Percentiles rank a stretch among this genome's conserved stretches.
Evolutionary conservation across 1,284 basidiomycete species (phyloP).

Genomic region (Pseudozyma flocculosa): DNA sequence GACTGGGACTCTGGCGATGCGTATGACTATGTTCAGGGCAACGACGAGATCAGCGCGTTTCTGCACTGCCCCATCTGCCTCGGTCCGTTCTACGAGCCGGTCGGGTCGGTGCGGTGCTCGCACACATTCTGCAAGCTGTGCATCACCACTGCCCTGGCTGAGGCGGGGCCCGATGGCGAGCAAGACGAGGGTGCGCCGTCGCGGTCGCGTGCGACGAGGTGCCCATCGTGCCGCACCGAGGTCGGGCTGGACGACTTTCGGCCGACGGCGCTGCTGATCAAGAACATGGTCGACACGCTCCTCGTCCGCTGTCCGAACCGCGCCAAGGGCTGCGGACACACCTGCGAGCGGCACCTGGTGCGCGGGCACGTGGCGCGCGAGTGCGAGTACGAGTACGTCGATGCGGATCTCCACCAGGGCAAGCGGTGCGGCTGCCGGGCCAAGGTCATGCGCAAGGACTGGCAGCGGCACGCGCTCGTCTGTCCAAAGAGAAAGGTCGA

Average conservation of each 20-base stretch:
- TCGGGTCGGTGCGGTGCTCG: slow-evolving; percentile 23
- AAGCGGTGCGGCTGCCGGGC: slow-evolving; percentile 32
- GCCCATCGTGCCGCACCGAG: slow-evolving; percentile 33
- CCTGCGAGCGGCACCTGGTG: slow-evolving; percentile 35
- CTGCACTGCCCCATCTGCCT: slow-evolving; percentile 34
- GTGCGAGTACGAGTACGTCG: slow-evolving; percentile 38
- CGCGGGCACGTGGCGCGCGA: slow-evolving; percentile 18
- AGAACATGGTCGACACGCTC: slow-evolving; percentile 47
- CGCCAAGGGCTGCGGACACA: slow-evolving; percentile 29
- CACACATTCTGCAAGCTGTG: slow-evolving; percentile 45
- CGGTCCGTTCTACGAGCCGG: slow-evolving; percentile 39
- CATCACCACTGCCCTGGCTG: slow-evolving; percentile 27
- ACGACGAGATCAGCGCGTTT: slow-evolving; percentile 25
- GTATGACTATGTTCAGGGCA: slow-evolving; percentile 16
- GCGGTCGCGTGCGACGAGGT: no score
- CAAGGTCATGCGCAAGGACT: slow-evolving; percentile 45
- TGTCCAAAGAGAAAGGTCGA: slow-evolving; percentile 20
- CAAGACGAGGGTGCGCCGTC: no score
- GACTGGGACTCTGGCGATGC: slow-evolving; percentile 27
- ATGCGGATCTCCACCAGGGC: slow-evolving; percentile 17
- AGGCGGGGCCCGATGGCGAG: neutral
- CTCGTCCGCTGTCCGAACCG: slow-evolving; percentile 36
- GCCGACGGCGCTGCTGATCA: slow-evolving; percentile 37
- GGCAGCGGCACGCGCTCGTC: slow-evolving; percentile 18
- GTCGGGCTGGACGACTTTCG: slow-evolving; percentile 18